Conservation (phyloP, 495 filamentous ascomycete genomes). For the Penicillium coffeae region DNA sequence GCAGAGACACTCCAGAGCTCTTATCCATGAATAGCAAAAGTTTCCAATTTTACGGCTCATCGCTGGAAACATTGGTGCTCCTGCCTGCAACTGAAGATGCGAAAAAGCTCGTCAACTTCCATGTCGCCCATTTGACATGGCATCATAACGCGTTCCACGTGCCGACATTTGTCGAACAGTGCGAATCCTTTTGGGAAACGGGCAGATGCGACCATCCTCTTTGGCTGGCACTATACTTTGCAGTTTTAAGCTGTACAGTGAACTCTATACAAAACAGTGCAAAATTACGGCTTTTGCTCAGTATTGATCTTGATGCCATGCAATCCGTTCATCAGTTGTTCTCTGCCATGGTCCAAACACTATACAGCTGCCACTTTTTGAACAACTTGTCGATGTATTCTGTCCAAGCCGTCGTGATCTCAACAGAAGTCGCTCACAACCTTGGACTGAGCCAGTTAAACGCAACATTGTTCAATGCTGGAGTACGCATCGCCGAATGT, state of each 20-base stretch:
- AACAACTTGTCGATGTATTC: slow-evolving; percentile 36
- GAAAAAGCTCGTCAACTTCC: slow-evolving; percentile 26
- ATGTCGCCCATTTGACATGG: slow-evolving; percentile 26
- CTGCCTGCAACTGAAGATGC: slow-evolving; percentile 13
- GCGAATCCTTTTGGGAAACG: slow-evolving; percentile 25
- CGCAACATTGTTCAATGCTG: slow-evolving; percentile 36
- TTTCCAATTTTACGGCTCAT: slow-evolving; percentile 13
- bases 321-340: slow-evolving; percentile 24
- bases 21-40: slow-evolving; percentile 14
- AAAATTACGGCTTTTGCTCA: slow-evolving; percentile 15
- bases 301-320: slow-evolving; percentile 19
- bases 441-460: slow-evolving; percentile 43
- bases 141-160: slow-evolving; percentile 29
- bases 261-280: slow-evolving; percentile 27
- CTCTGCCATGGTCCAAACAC: slow-evolving; percentile 25
- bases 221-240: slow-evolving; percentile 29
- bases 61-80: slow-evolving; percentile 4
- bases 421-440: slow-evolving; percentile 44
- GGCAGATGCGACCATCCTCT: slow-evolving; percentile 28
- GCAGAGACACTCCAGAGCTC: slow-evolving; percentile 15
- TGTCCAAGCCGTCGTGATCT: slow-evolving; percentile 43
- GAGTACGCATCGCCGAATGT: slow-evolving; percentile 38
- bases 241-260: slow-evolving; percentile 25
- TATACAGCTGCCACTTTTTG: slow-evolving; percentile 26
- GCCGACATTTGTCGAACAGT: slow-evolving; percentile 29